These are phyloP conservation scores for Collybia mongolica DNA, from an alignment of 768 basidiomycete genomes.

Conservation along the genomic window DNA sequence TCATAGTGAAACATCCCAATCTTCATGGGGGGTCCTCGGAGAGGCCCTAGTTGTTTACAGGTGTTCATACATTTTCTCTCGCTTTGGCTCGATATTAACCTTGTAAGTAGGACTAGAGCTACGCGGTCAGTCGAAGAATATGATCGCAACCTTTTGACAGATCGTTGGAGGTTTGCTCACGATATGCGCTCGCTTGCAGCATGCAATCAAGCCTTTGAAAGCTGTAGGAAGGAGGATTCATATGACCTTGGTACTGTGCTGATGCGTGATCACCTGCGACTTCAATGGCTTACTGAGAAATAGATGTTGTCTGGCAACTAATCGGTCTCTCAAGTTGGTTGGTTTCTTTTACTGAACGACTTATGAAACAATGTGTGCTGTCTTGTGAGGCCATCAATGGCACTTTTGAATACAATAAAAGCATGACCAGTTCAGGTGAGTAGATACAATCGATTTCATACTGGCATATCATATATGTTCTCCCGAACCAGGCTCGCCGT, in stretches of 20 bases:
- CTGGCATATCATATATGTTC: background rate
- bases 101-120: constrained; percentile 1
- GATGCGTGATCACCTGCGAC: background rate
- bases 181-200: constrained; percentile 66
- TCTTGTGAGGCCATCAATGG: constrained; percentile 20
- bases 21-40: constrained; percentile 41
- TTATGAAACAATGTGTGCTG: constrained; percentile 57
- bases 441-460: too few relatives aligned
- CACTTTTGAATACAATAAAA: background rate
- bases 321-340: constrained; percentile 62
- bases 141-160: constrained; percentile 39
- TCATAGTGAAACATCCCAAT: constrained; percentile 36
- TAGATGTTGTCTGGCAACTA: constrained; percentile 76
- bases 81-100: background rate
- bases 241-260: constrained; percentile 58
- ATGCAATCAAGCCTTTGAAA: constrained; percentile 62
- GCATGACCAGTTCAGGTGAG: background rate
- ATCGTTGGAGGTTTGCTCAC: constrained; percentile 60
- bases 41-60: constrained; percentile 50
- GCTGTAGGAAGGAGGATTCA: constrained; percentile 56
- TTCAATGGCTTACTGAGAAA: constrained; percentile 2
- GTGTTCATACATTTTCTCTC: constrained; percentile 22
- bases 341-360: constrained; percentile 55
- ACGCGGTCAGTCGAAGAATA: constrained; percentile 20
- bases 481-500: constrained; percentile 8